Evolutionary conservation across 805 yeast genomes (phyloP).

Genomic region (Kodamaea hsintzibuensis): DNA sequence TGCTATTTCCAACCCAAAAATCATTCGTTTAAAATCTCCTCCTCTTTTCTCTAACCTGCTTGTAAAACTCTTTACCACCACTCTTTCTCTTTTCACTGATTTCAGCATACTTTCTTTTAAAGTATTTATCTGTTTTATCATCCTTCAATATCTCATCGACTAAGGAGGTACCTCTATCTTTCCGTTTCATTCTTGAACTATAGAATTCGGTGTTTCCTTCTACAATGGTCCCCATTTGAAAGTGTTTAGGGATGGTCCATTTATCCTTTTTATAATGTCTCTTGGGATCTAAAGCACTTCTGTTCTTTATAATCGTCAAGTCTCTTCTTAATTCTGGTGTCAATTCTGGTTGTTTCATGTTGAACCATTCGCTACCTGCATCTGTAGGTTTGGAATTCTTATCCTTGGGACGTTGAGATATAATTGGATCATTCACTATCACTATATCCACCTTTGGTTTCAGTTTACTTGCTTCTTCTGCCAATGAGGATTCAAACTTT

Average conservation of each 20-base stretch:
- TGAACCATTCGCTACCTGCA: slow-evolving; percentile 74
- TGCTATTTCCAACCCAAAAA: no score
- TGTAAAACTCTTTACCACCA: slow-evolving; percentile 70
- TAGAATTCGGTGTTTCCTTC: slow-evolving; percentile 81
- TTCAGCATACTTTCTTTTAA: slow-evolving; percentile 80
- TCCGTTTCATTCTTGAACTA: slow-evolving; percentile 63
- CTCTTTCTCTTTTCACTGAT: slow-evolving; percentile 63
- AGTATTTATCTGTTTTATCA: slow-evolving; percentile 66
- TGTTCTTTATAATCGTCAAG: slow-evolving; percentile 72
- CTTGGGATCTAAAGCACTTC: slow-evolving; percentile 93
- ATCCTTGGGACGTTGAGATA: slow-evolving; percentile 17
- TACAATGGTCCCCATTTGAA: slow-evolving; percentile 86
- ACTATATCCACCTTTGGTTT: slow-evolving; percentile 23
- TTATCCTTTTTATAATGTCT: slow-evolving; percentile 89
- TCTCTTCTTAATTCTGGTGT: slow-evolving; percentile 77
- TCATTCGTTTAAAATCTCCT: slow-evolving; percentile 42
- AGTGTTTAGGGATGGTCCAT: slow-evolving; percentile 73
- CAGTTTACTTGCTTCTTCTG: slow-evolving; percentile 15
- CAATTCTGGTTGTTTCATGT: slow-evolving; percentile 72
- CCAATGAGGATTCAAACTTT: slow-evolving; percentile 24
- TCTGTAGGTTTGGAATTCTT: slow-evolving; percentile 21
- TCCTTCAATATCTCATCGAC: slow-evolving; percentile 83
- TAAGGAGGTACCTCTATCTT: slow-evolving; percentile 73
- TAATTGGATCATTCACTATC: slow-evolving; percentile 50
- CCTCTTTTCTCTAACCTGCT: slow-evolving; percentile 62